Evolutionary conservation across 1,139 yeast species (phyloP), one percentile per base, ranked within the genome.

Genomic region (Diutina siamensis): DNA sequence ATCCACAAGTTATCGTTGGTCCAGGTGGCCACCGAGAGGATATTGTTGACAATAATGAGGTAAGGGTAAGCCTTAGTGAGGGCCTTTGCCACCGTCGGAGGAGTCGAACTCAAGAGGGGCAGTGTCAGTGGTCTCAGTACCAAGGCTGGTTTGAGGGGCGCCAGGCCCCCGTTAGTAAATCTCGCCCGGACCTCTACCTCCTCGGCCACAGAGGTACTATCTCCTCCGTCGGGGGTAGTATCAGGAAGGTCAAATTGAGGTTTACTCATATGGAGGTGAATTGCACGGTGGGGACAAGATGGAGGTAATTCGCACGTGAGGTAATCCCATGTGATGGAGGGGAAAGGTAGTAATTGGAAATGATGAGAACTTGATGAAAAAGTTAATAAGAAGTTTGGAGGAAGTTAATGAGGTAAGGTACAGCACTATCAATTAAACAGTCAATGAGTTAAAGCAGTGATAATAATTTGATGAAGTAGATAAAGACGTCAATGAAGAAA

Each of bases 31-130:
- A 89, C 71, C 34, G 88, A 78, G 47, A 88, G 67, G 7, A 76
- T 51, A 53, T 80, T 79, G 60, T 88, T 87, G 10, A 80, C 77
- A 4, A 85, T 74, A 41, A 84, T 70, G 45, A 89, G 68, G 57
- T 86, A 84, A 2, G 97, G 97, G 58, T 89, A 88, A 8, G 95
- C 78, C 51, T 78, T 75, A 45, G 88, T 76, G 47, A 89, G 70
- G 4, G 94, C 85, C 55, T 84, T 84, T 28, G 95, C 82, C 13
- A 89, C 89, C 0, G 89, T 78, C 3, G 96, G 94, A 1, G 98
- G 97, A 0, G 98, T 89, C 1, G 86, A 78, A 1, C 83, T 75
- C 46, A 83, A 66, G 49, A 83, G 65, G 1, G 92, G 92, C 3
- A 41, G 44, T 25, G 35, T 31, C 28, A 18, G 44, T 17, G 44